Evolutionary conservation across 2,329 filamentous ascomycete species (phyloP).

Genomic region (Mariannaea sp.): DNA sequence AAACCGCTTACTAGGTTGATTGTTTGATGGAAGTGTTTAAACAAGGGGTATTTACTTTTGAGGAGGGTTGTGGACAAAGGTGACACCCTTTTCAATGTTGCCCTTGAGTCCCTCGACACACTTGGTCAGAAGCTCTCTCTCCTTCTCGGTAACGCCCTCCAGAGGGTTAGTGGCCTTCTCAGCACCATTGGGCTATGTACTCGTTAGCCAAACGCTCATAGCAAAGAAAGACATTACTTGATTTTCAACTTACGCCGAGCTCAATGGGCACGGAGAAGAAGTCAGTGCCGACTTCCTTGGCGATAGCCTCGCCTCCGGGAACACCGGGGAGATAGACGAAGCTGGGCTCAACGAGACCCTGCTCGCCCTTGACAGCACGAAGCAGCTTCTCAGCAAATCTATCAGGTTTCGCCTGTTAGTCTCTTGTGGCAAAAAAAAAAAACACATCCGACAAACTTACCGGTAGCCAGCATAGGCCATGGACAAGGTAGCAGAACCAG

Average conservation of each 20-base stretch:
- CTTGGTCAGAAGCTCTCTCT: slow-evolving; percentile 83
- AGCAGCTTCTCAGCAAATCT: slow-evolving; percentile 95
- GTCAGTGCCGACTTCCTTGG: slow-evolving; percentile 81
- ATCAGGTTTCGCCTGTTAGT: not conserved
- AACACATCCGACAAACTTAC: slow-evolving; percentile 51
- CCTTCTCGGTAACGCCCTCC: slow-evolving; percentile 76
- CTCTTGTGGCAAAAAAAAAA: not conserved
- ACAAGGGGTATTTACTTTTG: slow-evolving; percentile 71
- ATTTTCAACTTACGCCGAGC: slow-evolving; percentile 75
- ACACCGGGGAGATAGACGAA: slow-evolving; percentile 95
- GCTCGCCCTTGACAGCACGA: slow-evolving; percentile 85
- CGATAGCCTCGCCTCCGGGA: slow-evolving; percentile 82
- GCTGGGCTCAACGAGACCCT: slow-evolving; percentile 91
- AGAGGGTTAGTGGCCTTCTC: slow-evolving; percentile 86
- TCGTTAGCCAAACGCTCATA: slow-evolving; percentile 38
- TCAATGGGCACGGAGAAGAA: slow-evolving; percentile 97
- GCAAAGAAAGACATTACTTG: slow-evolving; percentile 7
- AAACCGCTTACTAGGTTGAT: slow-evolving; percentile 36
- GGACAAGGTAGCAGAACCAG: slow-evolving; percentile 87
- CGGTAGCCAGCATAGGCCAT: slow-evolving; percentile 97
- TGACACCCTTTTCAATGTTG: slow-evolving; percentile 93
- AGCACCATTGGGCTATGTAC: slow-evolving; percentile 72
- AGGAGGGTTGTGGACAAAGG: slow-evolving; percentile 85
- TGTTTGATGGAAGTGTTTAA: slow-evolving; percentile 18
- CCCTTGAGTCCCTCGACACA: slow-evolving; percentile 79